Percentiles rank a stretch among this genome's conserved stretches.
phyloP scores from a whole-genome alignment of 345 rosid genomes.

The Populus deltoides region DNA sequence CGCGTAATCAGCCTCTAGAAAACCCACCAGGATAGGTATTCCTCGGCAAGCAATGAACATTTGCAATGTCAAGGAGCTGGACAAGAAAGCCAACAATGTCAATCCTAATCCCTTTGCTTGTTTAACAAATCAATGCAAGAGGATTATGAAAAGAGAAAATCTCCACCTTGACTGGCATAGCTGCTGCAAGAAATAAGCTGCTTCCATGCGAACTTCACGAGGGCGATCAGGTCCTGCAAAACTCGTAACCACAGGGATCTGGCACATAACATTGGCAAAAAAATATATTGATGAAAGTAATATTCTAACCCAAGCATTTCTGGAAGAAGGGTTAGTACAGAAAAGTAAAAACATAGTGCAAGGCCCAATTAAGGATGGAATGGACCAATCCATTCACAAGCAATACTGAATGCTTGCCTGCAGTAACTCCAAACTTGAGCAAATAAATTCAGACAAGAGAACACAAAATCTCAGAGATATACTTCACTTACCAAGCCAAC shows the following conservation, averaged over 20 bases:
- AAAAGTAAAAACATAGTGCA: not conserved
- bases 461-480: not conserved
- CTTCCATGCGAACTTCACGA: conserved; percentile 90
- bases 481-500: conserved; percentile 48
- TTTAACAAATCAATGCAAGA: not conserved
- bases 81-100: conserved; percentile 29
- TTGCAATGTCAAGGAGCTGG: conserved; percentile 94
- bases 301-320: not conserved
- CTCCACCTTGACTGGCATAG: conserved; percentile 92
- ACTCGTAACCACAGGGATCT: conserved; percentile 87
- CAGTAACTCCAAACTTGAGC: not conserved
- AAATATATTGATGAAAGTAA: not conserved
- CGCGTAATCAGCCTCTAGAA: conserved; percentile 95
- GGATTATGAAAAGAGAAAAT: conserved; percentile 17
- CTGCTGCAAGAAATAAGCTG: conserved; percentile 90
- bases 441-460: not conserved
- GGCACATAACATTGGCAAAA: conserved; percentile 2
- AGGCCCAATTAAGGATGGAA: not conserved
- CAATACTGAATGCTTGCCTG: not conserved
- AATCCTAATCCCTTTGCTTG: conserved; percentile 15
- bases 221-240: conserved; percentile 79
- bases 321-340: not conserved
- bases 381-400: not conserved
- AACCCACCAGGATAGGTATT: conserved; percentile 90
- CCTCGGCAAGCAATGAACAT: conserved; percentile 98